Conservation (phyloP, 1,139 yeast species). For the Yamadazyma trypodendri region DNA sequence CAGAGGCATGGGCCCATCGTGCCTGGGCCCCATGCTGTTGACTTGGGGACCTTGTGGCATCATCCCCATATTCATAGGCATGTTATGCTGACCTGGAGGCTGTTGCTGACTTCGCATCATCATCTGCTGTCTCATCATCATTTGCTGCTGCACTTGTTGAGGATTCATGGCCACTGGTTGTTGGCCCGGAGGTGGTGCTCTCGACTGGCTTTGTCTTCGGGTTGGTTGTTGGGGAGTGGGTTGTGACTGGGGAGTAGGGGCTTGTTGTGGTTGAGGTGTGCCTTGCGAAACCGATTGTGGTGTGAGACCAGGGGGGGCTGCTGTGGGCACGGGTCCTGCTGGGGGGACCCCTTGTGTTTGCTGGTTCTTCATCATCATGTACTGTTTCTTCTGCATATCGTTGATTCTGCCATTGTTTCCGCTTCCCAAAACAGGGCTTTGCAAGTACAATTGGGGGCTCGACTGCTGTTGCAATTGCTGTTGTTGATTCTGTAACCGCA, state of each 20-base stretch:
- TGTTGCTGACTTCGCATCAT: constrained; percentile 12
- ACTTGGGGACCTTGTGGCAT: constrained; percentile 2
- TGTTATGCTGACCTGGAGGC: constrained; percentile 1
- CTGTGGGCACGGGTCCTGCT: constrained; percentile 2
- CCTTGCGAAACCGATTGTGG: constrained; percentile 4
- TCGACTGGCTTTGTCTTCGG: constrained; percentile 4
- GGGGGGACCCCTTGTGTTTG: constrained; percentile 19
- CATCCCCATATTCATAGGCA: constrained; percentile 1
- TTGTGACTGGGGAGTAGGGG: constrained; percentile 5
- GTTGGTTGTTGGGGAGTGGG: constrained; percentile 4
- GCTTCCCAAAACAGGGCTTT: constrained; percentile 17
- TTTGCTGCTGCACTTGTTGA: constrained; percentile 17
- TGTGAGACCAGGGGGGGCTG: constrained; percentile 15
- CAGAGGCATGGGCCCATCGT: constrained; percentile 1
- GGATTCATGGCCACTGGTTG: constrained; percentile 7
- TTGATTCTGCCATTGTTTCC: constrained; percentile 13
- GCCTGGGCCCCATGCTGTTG: constrained; percentile 6
- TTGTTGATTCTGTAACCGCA: constrained; percentile 26
- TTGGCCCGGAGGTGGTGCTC: constrained; percentile 1
- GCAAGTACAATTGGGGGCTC: constrained; percentile 18
- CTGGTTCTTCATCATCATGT: constrained; percentile 25
- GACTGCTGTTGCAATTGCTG: constrained; percentile 17
- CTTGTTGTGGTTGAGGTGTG: constrained; percentile 4
- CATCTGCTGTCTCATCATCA: constrained; percentile 14
- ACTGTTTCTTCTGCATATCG: constrained; percentile 24